Percentiles rank a stretch among this genome's conserved stretches.
Evolutionary conservation across 2,329 filamentous ascomycete species (phyloP).

Genomic region (Claviceps fusiformis): DNA sequence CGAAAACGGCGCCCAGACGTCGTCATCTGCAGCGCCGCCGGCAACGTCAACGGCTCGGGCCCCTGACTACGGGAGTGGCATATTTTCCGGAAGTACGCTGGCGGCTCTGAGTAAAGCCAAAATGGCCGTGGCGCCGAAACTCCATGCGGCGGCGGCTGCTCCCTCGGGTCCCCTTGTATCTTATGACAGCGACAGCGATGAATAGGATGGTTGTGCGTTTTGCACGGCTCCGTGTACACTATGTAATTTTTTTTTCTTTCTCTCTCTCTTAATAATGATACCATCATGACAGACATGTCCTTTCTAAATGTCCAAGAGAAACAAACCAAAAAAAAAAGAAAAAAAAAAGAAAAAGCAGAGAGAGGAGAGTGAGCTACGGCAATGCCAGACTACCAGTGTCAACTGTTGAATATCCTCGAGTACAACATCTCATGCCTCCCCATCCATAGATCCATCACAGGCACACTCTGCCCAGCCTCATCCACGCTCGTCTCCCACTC

Average conservation of each 20-base stretch:
- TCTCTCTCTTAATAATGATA: conserved; percentile 16
- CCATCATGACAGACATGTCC: conserved; percentile 7
- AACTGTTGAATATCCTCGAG: conserved; percentile 79
- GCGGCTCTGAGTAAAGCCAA: conserved; percentile 56
- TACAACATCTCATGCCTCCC: conserved; percentile 73
- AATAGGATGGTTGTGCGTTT: conserved; percentile 18
- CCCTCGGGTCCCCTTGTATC: conserved; percentile 63
- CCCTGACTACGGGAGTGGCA: conserved; percentile 38
- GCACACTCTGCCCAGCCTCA: conserved; percentile 61
- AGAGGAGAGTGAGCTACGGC: not conserved
- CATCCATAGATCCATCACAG: conserved; percentile 70
- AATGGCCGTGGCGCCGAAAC: conserved; percentile 39
- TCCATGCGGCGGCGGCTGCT: conserved; percentile 34
- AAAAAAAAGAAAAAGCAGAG: not conserved
- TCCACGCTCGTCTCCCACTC: conserved; percentile 47
- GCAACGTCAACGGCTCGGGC: conserved; percentile 15
- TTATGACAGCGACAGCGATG: conserved; percentile 82
- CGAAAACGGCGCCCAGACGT: conserved; percentile 34
- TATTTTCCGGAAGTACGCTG: conserved; percentile 72
- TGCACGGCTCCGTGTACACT: not conserved
- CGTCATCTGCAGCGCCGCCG: conserved; percentile 10
- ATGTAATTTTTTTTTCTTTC: not conserved
- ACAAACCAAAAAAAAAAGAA: not conserved
- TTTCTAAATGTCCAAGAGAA: not conserved
- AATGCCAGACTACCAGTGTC: conserved; percentile 6